These are phyloP conservation scores for Wallacemonas rigidus DNA, from an alignment of 208 protist species.

Conservation along the genomic window DNA sequence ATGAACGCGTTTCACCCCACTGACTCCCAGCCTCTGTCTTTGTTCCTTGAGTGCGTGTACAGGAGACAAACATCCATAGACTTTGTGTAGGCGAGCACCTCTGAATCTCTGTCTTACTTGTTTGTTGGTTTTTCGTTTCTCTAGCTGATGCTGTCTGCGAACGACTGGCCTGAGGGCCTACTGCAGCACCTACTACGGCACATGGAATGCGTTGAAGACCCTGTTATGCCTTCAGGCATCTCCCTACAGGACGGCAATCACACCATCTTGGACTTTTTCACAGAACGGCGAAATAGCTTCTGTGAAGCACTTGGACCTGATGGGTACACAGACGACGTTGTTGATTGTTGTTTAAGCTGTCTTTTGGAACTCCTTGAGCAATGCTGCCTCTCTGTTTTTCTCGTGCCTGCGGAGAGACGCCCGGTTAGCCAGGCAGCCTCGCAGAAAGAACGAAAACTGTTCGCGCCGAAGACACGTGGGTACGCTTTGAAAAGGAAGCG, in stretches of 20 bases:
- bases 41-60: background rate
- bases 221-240: conserved; percentile 36
- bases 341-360: conserved; percentile 57
- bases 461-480: background rate
- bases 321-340: conserved; percentile 33
- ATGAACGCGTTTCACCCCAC: background rate
- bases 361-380: conserved; percentile 75
- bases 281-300: conserved; percentile 28
- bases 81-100: background rate
- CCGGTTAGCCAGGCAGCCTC: conserved; percentile 33
- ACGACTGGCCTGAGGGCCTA: conserved; percentile 65
- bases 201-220: conserved; percentile 65
- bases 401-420: conserved; percentile 54
- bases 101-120: conserved; percentile 21
- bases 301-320: conserved; percentile 17
- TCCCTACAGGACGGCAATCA: conserved; percentile 32
- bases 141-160: conserved; percentile 9
- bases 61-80: background rate
- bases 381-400: conserved; percentile 61
- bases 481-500: conserved; percentile 25
- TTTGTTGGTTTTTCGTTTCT: conserved; percentile 5
- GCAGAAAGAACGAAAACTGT: conserved; percentile 30
- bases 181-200: conserved; percentile 43
- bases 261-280: conserved; percentile 67
- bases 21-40: background rate